Conservation (phyloP, 768 basidiomycete genomes). For the Roridomyces roridus region DNA sequence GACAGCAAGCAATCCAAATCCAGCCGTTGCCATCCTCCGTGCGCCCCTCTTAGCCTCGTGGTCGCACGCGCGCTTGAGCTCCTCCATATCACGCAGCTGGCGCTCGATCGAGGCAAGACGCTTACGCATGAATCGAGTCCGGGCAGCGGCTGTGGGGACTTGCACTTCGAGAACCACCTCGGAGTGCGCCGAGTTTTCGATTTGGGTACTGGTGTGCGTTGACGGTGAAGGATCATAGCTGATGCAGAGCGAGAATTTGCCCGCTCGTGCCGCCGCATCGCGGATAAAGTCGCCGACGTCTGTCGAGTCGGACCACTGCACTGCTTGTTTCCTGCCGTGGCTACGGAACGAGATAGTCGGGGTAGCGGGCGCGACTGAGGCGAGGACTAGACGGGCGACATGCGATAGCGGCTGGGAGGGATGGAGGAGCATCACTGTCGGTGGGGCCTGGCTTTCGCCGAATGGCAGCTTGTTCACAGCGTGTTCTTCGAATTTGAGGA, state of each 20-base stretch:
- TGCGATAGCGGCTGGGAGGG: slow-evolving; percentile 75
- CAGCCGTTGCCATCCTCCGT: slow-evolving; percentile 59
- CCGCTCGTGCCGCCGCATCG: slow-evolving; percentile 56
- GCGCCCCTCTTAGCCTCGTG: slow-evolving; percentile 61
- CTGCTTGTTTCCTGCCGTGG: slow-evolving; percentile 29
- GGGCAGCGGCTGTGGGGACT: slow-evolving; percentile 68
- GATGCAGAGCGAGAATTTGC: slow-evolving; percentile 58
- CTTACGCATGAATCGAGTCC: slow-evolving; percentile 63
- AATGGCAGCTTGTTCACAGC: neutral
- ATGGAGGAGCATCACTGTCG: slow-evolving; percentile 68
- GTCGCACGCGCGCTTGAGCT: slow-evolving; percentile 62
- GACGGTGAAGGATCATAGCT: slow-evolving; percentile 27
- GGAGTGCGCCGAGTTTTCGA: neutral
- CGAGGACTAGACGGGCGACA: slow-evolving; percentile 59
- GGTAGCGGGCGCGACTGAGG: slow-evolving; percentile 43
- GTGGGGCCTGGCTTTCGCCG: slow-evolving; percentile 26
- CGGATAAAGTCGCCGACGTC: slow-evolving; percentile 72
- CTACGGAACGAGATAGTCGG: slow-evolving; percentile 54
- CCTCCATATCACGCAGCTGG: slow-evolving; percentile 57
- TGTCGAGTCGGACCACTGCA: slow-evolving; percentile 68
- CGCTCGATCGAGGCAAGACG: slow-evolving; percentile 48
- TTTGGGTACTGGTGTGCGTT: neutral
- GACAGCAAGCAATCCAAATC: slow-evolving; percentile 61
- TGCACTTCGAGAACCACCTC: slow-evolving; percentile 49
- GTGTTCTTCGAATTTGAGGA: slow-evolving; percentile 24